Conservation (phyloP, 108 stramenopile genomes). For the Skeletonema potamos region DNA sequence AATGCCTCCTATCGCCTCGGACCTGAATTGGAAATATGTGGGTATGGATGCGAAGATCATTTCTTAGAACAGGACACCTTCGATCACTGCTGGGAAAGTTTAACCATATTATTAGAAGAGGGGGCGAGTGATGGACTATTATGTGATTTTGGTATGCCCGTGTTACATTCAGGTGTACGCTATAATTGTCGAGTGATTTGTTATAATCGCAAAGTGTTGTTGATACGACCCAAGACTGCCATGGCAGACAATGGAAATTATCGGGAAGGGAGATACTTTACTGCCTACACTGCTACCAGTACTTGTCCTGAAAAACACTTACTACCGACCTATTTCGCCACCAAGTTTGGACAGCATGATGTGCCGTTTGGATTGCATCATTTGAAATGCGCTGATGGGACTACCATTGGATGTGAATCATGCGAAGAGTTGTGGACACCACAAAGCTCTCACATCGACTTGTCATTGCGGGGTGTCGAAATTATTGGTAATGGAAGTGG, state of each 20-base stretch:
- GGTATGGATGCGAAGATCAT: conserved; percentile 99
- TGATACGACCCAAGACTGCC: conserved; percentile 87
- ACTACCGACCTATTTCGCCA: conserved; percentile 44
- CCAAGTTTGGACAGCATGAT: conserved; percentile 51
- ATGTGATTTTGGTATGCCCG: conserved; percentile 97
- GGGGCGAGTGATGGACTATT: conserved; percentile 87
- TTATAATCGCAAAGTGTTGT: conserved; percentile 69
- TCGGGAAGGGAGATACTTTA: conserved; percentile 94
- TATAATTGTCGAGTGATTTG: conserved; percentile 97
- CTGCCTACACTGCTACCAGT: conserved; percentile 60
- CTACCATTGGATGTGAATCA: conserved; percentile 89
- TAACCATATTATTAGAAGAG: conserved; percentile 67
- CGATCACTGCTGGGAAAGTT: conserved; percentile 91
- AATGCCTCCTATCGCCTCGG: conserved; percentile 94
- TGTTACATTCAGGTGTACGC: conserved; percentile 80
- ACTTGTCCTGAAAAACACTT: conserved; percentile 31
- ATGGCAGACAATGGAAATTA: conserved; percentile 98
- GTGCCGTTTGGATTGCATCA: conserved; percentile 76
- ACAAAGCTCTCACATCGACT: conserved; percentile 82
- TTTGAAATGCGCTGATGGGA: conserved; percentile 68
- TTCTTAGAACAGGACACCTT: conserved; percentile 96
- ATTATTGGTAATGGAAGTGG: conserved; percentile 96
- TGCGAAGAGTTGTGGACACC: conserved; percentile 99
- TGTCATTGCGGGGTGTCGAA: conserved; percentile 91
- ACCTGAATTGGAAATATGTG: conserved; percentile 95